Evolutionary conservation across 805 yeast species (phyloP), one percentile per base, ranked within the genome.

Genomic region (Teunomyces kruisii): DNA sequence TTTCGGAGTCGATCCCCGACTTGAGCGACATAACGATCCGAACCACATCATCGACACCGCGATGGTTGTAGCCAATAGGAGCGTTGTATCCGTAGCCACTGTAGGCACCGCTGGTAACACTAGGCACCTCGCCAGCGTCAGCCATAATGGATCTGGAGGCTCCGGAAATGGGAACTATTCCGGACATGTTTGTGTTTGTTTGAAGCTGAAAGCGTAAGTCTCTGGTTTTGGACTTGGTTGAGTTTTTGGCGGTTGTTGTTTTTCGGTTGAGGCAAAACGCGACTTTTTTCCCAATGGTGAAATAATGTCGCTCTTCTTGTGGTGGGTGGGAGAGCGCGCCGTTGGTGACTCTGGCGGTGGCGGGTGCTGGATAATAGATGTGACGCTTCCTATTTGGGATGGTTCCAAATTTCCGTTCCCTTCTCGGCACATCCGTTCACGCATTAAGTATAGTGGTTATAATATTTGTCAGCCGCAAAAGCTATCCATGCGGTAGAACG

Each of bases 11-110:
- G 17, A 88, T 65, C 1, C 83, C 85, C 14, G 85, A 78, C 48
- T 75, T 72, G 48, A 89, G 74, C 3, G 94, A 81, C 81, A 89
- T 76, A 51, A 76, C 75, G 56, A 89, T 80, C 49, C 96, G 75
- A 9, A 77, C 75, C 50, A 84, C 64, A 43, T 81, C 80, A 39
- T 82, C 81, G 4, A 80, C 76, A 12, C 96, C 96, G 49, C 74
- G 73, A 44, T 70, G 67, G 39, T 62, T 62, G 22, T 56, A 48
- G 15, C 65, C 65, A 13, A 50, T 50, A 10, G 54, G 47, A 3
- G 50, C 45, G 22, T 36, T 40, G 37, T 53, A 46, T 13, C 50
- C 54, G 32, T 50, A 51, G n/a, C 53, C 55, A 27, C 47, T 48
- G 41, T 44, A 51, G 4, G 45, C 45, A 19, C 38, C 38, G 7